Base-by-base conservation (phyloP, 2,329 filamentous ascomycete genomes). In the Fusarium nisikadoi region DNA sequence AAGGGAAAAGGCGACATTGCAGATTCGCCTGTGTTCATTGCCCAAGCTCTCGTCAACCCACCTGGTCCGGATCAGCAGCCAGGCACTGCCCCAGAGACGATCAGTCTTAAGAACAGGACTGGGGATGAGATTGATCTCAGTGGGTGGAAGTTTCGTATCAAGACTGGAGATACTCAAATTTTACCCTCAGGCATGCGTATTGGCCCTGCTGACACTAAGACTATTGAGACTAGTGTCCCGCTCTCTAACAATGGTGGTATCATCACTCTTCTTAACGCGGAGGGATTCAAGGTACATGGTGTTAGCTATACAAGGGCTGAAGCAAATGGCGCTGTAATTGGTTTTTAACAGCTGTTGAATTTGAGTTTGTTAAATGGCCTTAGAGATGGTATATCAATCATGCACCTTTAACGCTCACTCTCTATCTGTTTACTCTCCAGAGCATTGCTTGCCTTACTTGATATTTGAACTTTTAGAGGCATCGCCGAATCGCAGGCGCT, bases 351-450 rank as follows among this genome's bases (percentile, higher is more conserved):
- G 3, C 17, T 23, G 41, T 25, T 23, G 41, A 42, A 14, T 16
- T n/a, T 41, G 19, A 13, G 8, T n/a, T 23, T 8, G 4, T 8
- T 1, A 2, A 2, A 38, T 12, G 20, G 10, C 10, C 14, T 31
- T 3, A 13, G 1, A 31, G 5, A 23, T 31, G 23, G 7, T 6
- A 4, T n/a, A n/a, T 16, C 1, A 11, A 0, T 4, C 0, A 1
- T 0, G 0, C 8, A 3, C 5, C 9, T 20, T n/a, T 16, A 29
- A 13, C n/a, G 13, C 4, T 20, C 14, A 0, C 7, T 27, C 25
- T 8, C 6, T 16, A n/a, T 16, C 4, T 29, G 27, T 5, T 29
- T 14, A 6, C 19, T 27, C 8, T 3, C 16, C 3, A 1, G 0
- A 19, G 10, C 19, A 13, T 12, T 25, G 4, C 11, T 17, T 13